phyloP scores from a whole-genome alignment of 345 rosid genomes.

The Leavenworthia alabamica region DNA sequence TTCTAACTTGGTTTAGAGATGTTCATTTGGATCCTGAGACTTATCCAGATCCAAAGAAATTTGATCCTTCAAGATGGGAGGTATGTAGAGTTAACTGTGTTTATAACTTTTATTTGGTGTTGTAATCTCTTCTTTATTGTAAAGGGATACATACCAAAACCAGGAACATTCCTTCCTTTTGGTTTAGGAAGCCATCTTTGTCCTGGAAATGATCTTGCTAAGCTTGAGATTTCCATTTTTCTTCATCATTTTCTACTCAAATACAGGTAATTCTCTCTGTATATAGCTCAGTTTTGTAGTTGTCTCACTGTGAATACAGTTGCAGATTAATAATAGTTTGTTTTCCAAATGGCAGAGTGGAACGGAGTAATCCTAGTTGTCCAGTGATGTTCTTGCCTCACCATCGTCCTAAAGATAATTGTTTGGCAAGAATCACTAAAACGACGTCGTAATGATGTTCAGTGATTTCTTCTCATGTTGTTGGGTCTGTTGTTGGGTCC shows the following conservation, averaged over 20 bases:
- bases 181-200: constrained; percentile 79
- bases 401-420: constrained; percentile 31
- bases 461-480: constrained; percentile 5
- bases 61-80: constrained; percentile 87
- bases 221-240: constrained; percentile 69
- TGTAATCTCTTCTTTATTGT: not conserved
- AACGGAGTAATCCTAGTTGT: constrained; percentile 24
- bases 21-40: constrained; percentile 61
- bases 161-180: constrained; percentile 73
- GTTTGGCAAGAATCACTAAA: constrained; percentile 33
- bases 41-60: constrained; percentile 58
- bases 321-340: not conserved
- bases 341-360: constrained; percentile 18
- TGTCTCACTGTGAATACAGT: not conserved
- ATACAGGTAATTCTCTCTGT: constrained; percentile 32
- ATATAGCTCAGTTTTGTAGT: not conserved
- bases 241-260: constrained; percentile 77
- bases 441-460: constrained; percentile 3
- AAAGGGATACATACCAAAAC: constrained; percentile 50
- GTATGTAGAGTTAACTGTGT: constrained; percentile 35
- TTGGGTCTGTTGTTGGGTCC: too few relatives aligned
- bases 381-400: constrained; percentile 32
- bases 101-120: not conserved
- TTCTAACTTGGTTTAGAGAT: constrained; percentile 69
- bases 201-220: constrained; percentile 88